Evolutionary conservation across 2,329 filamentous ascomycete genomes (phyloP).

Genomic region (Pseudogymnoascus sp.): DNA sequence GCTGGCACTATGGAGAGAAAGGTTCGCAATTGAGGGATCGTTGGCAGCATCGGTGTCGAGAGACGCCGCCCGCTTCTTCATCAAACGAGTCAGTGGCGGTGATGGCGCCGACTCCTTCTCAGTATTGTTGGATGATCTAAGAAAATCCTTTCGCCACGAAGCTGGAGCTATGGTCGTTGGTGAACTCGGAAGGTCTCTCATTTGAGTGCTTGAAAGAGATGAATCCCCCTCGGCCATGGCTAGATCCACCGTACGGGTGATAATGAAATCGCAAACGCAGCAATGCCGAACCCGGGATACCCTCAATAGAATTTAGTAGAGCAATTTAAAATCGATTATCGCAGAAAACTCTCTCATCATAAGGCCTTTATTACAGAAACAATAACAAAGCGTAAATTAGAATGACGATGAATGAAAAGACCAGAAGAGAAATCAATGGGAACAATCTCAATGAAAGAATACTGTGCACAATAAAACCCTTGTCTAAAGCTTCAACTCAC

Average conservation of each 20-base stretch:
- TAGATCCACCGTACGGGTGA: not conserved
- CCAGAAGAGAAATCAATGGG: not conserved
- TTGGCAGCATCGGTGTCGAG: slow-evolving; percentile 24
- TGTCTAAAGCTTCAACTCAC: slow-evolving; percentile 3
- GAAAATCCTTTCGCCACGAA: not conserved
- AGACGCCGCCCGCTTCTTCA: slow-evolving; percentile 28
- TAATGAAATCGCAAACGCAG: slow-evolving; percentile 9
- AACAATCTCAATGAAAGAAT: slow-evolving; percentile 4
- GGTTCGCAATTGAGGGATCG: slow-evolving; percentile 24
- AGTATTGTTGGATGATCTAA: slow-evolving; percentile 14
- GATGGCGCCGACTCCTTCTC: slow-evolving; percentile 22
- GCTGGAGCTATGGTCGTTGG: not conserved
- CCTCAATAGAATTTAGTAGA: not conserved
- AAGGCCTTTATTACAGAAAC: slow-evolving; percentile 1
- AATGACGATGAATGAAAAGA: not conserved
- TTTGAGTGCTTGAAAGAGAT: not conserved
- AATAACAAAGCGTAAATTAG: not conserved
- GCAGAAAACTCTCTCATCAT: not conserved
- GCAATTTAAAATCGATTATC: not conserved
- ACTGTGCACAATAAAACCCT: slow-evolving; percentile 7
- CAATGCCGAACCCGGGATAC: slow-evolving; percentile 1
- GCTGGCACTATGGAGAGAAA: slow-evolving; percentile 24
- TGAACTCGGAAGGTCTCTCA: slow-evolving; percentile 4
- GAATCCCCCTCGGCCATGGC: not conserved
- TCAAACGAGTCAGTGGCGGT: slow-evolving; percentile 25